Evolutionary conservation across 768 basidiomycete species (phyloP).

Genomic region (Hericium rajendrae): DNA sequence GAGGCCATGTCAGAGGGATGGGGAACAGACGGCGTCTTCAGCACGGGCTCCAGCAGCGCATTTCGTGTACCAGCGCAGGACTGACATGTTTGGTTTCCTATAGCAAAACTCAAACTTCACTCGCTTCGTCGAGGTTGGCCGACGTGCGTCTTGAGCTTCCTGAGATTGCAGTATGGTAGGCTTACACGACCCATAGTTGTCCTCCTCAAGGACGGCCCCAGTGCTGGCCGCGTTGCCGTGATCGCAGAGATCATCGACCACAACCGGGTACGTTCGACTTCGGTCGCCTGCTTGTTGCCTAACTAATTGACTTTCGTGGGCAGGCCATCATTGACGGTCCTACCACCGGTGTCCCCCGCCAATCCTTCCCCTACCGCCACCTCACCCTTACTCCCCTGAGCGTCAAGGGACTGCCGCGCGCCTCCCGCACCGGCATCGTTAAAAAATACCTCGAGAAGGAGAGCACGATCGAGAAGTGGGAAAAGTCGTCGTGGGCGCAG

Average conservation of each 20-base stretch:
- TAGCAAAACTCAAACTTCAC: slow-evolving; percentile 64
- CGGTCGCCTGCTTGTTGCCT: not conserved
- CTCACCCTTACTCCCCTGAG: slow-evolving; percentile 82
- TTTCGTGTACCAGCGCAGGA: not conserved
- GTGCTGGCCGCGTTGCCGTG: slow-evolving; percentile 82
- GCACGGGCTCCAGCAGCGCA: not conserved
- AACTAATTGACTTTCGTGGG: not conserved
- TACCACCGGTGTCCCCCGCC: slow-evolving; percentile 83
- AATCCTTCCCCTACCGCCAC: slow-evolving; percentile 86
- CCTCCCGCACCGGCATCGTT: slow-evolving; percentile 70
- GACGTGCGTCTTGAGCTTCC: slow-evolving; percentile 42
- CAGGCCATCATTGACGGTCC: slow-evolving; percentile 97
- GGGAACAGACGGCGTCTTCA: too few species aligned
- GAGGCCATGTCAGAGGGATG: not conserved
- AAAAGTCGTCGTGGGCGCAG: slow-evolving; percentile 79
- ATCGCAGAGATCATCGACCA: slow-evolving; percentile 99
- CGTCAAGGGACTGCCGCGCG: slow-evolving; percentile 79
- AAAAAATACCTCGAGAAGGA: slow-evolving; percentile 86
- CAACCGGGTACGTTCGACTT: slow-evolving; percentile 65
- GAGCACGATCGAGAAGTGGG: slow-evolving; percentile 80
- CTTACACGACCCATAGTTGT: slow-evolving; percentile 47
- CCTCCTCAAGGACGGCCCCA: slow-evolving; percentile 85
- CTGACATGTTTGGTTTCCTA: not conserved
- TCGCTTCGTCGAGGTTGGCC: slow-evolving; percentile 97
- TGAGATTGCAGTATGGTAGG: not conserved